Base-by-base conservation (phyloP, 2,329 filamentous ascomycete genomes). In the Xylaria arbuscula region DNA sequence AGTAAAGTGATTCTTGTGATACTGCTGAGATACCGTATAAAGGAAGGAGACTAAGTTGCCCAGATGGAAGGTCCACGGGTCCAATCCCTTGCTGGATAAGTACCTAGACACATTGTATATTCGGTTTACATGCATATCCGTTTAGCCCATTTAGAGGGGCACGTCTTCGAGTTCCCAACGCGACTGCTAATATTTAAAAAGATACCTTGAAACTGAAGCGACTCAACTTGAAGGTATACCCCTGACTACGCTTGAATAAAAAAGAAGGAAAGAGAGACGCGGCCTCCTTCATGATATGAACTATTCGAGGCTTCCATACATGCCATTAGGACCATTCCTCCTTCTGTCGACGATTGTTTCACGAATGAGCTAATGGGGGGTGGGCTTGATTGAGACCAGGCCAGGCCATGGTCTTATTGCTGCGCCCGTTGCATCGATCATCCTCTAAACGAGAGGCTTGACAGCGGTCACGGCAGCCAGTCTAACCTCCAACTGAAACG, bases 381-480 rank as follows among this genome's bases (percentile, higher is more conserved):
- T 8, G 19, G 24, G 22, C 32, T 51, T 68, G 56, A 64, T 60
- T 58, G 53, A 66, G 68, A 55, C 19, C 54, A 55, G 59, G 15
- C 28, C 28, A 2, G 5, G 62, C 57, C 36, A 64, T 70, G 62
- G 64, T 64, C 58, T 42, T 45, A 19, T 50, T 56, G 45, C 24
- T 47, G 32, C 24, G 40, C n/a, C 17, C 34, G 60, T 45, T 48
- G 53, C 42, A 42, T 34, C 53, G 13, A 40, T 34, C 45, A 54
- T 9, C 34, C 24, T 22, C n/a, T 64, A 42, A 42, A 67, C 36
- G 32, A 70, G 54, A 38, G 45, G 32, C 0, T 24, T 65, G 13
- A 13, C 34, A 15, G 32, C 48, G 48, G 9, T 36, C 51, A 34
- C 38, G 8, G 45, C n/a, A 51, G 15, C 15, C 51, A 40, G 28